Conservation (phyloP, 1,139 yeast species). For the Saccharomyces pastorianus region DNA sequence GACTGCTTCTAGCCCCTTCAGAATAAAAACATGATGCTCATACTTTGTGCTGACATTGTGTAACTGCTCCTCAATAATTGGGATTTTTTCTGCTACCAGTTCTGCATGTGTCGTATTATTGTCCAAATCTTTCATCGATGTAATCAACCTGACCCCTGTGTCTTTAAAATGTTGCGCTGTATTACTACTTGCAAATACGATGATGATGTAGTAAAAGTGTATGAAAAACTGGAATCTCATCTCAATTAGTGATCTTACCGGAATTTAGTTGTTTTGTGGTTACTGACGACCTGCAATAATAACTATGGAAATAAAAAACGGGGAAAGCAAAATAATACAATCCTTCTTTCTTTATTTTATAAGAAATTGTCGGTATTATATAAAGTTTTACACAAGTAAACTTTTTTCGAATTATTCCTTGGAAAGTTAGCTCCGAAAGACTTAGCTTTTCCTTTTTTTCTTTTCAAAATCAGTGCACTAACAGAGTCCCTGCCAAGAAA, state of each 20-base stretch:
- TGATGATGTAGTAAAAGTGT: neutral
- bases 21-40: neutral
- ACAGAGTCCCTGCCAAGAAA: no score
- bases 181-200: neutral
- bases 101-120: neutral
- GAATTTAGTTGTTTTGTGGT: neutral
- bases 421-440: no score
- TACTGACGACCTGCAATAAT: neutral
- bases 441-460: no score
- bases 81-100: neutral
- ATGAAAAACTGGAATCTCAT: neutral
- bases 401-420: no score
- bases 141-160: neutral
- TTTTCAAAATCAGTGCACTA: no score
- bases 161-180: neutral
- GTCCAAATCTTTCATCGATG: neutral
- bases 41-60: neutral
- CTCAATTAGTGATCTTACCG: neutral
- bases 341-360: neutral
- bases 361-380: neutral
- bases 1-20: neutral
- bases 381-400: no score
- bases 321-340: neutral
- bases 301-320: no score
- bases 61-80: neutral